Evolutionary conservation across 2,329 filamentous ascomycete species (phyloP), one percentile per base, ranked within the genome.

Genomic region (Ustilaginoidea virens): DNA sequence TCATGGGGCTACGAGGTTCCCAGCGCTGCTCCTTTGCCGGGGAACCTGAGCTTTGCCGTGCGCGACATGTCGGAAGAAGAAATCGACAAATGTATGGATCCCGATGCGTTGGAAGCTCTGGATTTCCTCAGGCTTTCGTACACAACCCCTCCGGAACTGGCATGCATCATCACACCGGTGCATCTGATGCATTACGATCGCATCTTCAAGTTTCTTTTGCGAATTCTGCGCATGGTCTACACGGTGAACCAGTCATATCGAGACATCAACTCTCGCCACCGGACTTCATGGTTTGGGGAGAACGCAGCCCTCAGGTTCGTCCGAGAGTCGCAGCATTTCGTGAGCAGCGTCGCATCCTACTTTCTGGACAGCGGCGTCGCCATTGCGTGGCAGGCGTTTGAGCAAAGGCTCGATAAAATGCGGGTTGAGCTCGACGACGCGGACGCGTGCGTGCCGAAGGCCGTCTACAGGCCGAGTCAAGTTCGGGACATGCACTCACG

Each of bases 61-160:
- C 78, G 90, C 21, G 77, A 87, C 40, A 63, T 96, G 36, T 67
- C 74, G 0, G 63, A 73, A 6, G 74, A 77, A 26, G 85, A 94
- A 40, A 80, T 93, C 27, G 71, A 83, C 29, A 74, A 68, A 36
- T 87, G 85, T 50, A 75, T 92, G 63, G 71, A 96, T 42, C 75
- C 83, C 0, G 69, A 81, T 45, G 79, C 77, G 0, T 65, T 96
- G 12, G 75, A 87, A 46, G 90, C 90, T 0, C 62, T 96, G n/a
- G 90, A 96, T 51, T 96, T 98, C 44, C 61, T 98, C 11, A 73
- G 82, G 2, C 58, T 98, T 6, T 79, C 85, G 25, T 96, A 94
- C 53, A 80, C 77, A 23, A 66, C 85, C 1, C 78, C 85, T 0
- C 51, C 67, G 1, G 71, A 81, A 1, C 59, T 96, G 1, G 63